These are phyloP conservation scores for Fusarium acutatum DNA, from an alignment of 2,329 filamentous ascomycete species.

Conservation along the genomic window DNA sequence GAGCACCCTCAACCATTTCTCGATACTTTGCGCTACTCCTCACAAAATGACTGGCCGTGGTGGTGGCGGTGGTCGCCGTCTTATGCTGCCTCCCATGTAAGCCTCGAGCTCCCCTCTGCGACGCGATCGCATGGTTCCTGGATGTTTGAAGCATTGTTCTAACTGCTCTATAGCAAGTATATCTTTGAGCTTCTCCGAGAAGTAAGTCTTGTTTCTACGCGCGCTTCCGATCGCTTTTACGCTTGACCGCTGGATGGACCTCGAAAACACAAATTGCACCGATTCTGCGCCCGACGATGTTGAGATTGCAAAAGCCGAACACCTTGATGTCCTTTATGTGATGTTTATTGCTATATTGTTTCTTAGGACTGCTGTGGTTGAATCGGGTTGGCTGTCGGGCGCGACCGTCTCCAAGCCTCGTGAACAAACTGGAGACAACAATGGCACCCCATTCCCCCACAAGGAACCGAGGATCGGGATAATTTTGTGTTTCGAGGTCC, in stretches of 20 bases:
- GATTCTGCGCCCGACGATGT: neutral
- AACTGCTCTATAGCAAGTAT: constrained; percentile 51
- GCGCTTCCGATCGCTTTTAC: neutral
- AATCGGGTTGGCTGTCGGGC: neutral
- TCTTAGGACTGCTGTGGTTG: neutral
- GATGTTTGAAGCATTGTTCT: constrained; percentile 19
- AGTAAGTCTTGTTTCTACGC: constrained; percentile 43
- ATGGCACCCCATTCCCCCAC: neutral
- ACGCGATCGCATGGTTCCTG: constrained; percentile 23
- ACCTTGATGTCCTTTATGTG: neutral
- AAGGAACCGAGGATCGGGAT: neutral
- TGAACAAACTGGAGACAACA: neutral
- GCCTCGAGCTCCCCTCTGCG: constrained; percentile 23
- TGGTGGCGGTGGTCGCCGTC: constrained; percentile 67
- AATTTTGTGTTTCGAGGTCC: neutral
- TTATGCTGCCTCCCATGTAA: constrained; percentile 66
- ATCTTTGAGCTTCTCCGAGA: constrained; percentile 80
- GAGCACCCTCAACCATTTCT: neutral
- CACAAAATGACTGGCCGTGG: constrained; percentile 65
- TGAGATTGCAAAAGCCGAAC: neutral
- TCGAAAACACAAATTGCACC: constrained; percentile 20
- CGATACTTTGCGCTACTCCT: constrained; percentile 6
- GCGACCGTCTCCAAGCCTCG: neutral
- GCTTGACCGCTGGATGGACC: constrained; percentile 22
- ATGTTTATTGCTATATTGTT: neutral